Evolutionary conservation across 495 filamentous ascomycete species (phyloP), one percentile per base, ranked within the genome.

Genomic region (Penicillium waksmanii): DNA sequence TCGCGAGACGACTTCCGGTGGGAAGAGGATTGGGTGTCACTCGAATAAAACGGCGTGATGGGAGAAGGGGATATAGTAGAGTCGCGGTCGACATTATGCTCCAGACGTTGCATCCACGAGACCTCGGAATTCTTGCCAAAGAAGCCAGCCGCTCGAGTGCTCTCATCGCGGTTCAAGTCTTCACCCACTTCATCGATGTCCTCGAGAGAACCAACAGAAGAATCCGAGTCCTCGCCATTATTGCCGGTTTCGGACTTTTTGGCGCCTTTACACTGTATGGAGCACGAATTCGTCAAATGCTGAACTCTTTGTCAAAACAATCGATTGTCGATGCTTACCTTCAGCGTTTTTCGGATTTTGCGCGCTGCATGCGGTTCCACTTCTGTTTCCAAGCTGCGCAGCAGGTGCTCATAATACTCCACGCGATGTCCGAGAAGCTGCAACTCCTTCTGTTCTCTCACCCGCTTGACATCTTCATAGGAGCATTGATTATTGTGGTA

Each of bases 91-190:
- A 68, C 64, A 19, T 63, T 69, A 51, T 74, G 65, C 13, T 75
- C 70, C 7, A 80, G 51, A 51, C 69, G 67, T 57, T 82, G 83
- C 58, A 88, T 80, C 87, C 87, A 89, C 25, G 76, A 68, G 19
- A 87, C 67, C 44, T 86, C 85, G 0, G 86, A 89, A 50, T 78
- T 86, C 62, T 87, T 87, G 19, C 87, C 87, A 55, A 87, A 76
- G 66, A 82, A 88, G 0, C 87, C 87, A 18, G 80, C 82, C 0
- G 78, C 76, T 12, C 79, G 68, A 21, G 76, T 70, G 17, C 67
- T 72, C 44, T 81, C 79, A 46, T 69, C 82, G 5, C 76, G 78
- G 63, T 85, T 84, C 15, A 82, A 63, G 57, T 89, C 87, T 58
- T 88, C 83, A 9, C 82, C 76, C 12, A 88, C 74, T 6, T 77